Base-by-base conservation (phyloP, 2,329 filamentous ascomycete species). In the Erysiphe pulchra region DNA sequence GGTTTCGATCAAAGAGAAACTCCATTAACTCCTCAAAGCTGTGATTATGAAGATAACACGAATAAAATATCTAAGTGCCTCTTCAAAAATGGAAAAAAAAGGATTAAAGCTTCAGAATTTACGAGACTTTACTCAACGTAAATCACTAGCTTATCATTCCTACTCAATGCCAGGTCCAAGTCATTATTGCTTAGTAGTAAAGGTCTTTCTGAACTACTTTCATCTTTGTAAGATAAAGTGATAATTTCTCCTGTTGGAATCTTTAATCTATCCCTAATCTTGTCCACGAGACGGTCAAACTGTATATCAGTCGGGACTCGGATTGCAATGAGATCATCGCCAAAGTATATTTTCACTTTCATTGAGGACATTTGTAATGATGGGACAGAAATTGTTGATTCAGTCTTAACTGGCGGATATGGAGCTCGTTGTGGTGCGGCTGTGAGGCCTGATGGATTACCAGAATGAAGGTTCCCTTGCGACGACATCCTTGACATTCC, bases 331-430 rank as follows among this genome's bases (percentile, higher is more conserved):
- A 92, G 74, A 53, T 94, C 87, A 49, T 86, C 80, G 52, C 87
- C 81, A 64, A 84, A 94, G 64, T 82, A 90, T 46, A 94, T 79
- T 64, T 95, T 95, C 59, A 95, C 81, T 62, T 94, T 95, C 65
- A 94, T 78, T 3, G 74, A 70, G 8, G 69, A 63, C 55, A 61
- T 49, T 51, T 54, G 51, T 52, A 14, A 54, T 50, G 42, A 51
- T 51, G 50, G 48, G 34, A 44, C 46, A 2, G 50, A 50, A 38
- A 51, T 55, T 31, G 45, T 46, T 13, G 53, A 53, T 10, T 31
- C 16, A 9, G 28, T 31, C 31, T 42, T 28, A 4, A n/a, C 3
- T 9, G 54, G 45, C 14, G 53, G 69, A 11, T 59, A 54, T 51
- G 69, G 68, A 36, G 63, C 48, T 47, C 55, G 47, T 49, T 59